Conservation (phyloP, 192 early-diverging fungal genomes). For the Entomortierella chlamydospora region DNA sequence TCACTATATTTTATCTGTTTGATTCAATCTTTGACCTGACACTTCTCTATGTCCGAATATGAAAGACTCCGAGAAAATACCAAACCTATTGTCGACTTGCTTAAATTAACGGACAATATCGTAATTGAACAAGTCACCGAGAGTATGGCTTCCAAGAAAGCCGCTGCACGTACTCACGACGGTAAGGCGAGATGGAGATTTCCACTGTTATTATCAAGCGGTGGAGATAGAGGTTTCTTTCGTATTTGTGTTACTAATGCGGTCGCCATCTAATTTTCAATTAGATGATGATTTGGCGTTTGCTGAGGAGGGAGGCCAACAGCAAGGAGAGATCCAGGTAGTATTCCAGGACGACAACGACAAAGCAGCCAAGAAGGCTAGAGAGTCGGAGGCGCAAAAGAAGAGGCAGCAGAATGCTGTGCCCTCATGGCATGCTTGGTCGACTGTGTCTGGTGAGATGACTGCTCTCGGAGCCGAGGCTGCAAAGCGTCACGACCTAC, state of each 20-base stretch:
- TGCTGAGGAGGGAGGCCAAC: conserved; percentile 72
- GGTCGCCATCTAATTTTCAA: too few relatives aligned
- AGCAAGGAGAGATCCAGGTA: conserved; percentile 75
- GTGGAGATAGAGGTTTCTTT: too few relatives aligned
- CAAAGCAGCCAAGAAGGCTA: conserved; percentile 69
- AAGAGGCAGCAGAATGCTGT: conserved; percentile 81
- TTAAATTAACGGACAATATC: conserved; percentile 71
- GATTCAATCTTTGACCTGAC: neutral
- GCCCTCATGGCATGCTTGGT: conserved; percentile 83
- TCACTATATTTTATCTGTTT: neutral
- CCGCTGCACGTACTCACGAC: conserved; percentile 50
- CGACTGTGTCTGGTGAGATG: conserved; percentile 72
- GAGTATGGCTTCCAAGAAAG: conserved; percentile 55
- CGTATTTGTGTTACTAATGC: too few relatives aligned
- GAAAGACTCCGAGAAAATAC: conserved; percentile 75
- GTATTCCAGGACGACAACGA: conserved; percentile 79
- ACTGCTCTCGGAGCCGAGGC: conserved; percentile 51
- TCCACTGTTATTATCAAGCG: too few relatives aligned
- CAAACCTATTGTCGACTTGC: conserved; percentile 75
- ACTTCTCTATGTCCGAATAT: neutral
- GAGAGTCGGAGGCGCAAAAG: conserved; percentile 72
- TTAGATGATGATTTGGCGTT: conserved; percentile 71
- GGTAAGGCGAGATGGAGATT: neutral
- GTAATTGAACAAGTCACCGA: conserved; percentile 54
- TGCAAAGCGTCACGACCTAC: conserved; percentile 43